Evolutionary conservation across 2,329 filamentous ascomycete genomes (phyloP).

Genomic region (Neofusicoccum cordaticola): DNA sequence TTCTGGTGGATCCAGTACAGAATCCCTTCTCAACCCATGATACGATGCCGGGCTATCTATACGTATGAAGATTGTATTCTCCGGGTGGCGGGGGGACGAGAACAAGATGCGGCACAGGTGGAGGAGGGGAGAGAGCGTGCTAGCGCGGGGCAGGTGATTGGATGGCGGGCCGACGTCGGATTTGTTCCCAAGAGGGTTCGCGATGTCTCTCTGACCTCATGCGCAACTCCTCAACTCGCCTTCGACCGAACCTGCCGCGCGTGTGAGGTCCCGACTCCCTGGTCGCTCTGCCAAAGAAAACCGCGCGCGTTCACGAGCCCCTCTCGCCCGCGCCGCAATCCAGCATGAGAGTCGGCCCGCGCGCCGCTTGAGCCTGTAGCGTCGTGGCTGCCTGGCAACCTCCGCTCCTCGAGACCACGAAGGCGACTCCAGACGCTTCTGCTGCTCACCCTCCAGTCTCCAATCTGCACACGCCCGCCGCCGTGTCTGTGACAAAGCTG

Average conservation of each 20-base stretch:
- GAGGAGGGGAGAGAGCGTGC: background rate
- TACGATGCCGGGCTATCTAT: no score
- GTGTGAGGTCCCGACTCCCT: background rate
- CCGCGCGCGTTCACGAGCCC: background rate
- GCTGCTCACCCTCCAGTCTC: background rate
- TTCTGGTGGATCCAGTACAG: no score
- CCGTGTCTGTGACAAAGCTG: no score
- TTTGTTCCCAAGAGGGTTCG: background rate
- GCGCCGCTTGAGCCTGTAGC: conserved; percentile 2
- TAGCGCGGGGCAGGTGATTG: background rate
- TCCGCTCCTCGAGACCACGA: background rate
- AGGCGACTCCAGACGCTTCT: background rate
- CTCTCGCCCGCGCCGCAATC: background rate
- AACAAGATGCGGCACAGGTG: background rate
- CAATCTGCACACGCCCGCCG: background rate
- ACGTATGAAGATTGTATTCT: background rate
- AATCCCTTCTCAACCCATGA: no score
- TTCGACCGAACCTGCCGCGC: background rate
- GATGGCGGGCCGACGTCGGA: background rate
- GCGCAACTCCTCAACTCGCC: background rate
- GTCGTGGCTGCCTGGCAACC: conserved; percentile 7
- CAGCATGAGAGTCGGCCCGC: background rate
- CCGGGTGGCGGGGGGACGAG: no score
- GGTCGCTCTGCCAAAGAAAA: background rate
- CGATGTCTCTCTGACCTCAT: background rate